Evolutionary conservation across 1,284 basidiomycete genomes (phyloP).

Genomic region (Papiliotrema laurentii): DNA sequence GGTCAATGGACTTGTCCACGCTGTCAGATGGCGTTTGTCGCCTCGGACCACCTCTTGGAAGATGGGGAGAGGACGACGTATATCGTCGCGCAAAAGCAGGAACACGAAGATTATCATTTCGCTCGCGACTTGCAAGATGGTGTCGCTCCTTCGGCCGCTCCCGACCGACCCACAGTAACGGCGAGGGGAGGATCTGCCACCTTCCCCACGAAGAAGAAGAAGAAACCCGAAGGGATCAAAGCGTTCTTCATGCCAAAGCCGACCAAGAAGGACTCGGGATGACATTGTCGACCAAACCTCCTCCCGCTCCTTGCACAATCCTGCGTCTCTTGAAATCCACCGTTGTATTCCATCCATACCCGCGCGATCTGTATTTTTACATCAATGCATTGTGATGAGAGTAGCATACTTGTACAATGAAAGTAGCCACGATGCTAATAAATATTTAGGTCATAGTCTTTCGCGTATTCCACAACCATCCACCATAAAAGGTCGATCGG

Average conservation of each 20-base stretch:
- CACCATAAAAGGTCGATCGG: too few relatives aligned
- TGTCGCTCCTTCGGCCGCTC: background rate
- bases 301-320: background rate
- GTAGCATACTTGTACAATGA: background rate
- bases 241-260: slow-evolving; percentile 59
- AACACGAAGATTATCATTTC: slow-evolving; percentile 83
- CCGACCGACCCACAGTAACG: background rate
- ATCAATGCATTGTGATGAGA: background rate
- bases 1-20: slow-evolving; percentile 35
- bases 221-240: slow-evolving; percentile 60
- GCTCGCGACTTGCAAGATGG: slow-evolving; percentile 64
- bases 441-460: too few relatives aligned
- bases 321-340: too few relatives aligned
- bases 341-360: too few relatives aligned
- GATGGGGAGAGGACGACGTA: slow-evolving; percentile 5
- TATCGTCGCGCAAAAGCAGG: slow-evolving; percentile 56
- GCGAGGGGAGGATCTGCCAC: slow-evolving; percentile 1
- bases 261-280: too few relatives aligned
- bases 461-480: too few relatives aligned
- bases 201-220: slow-evolving; percentile 30
- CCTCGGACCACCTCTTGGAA: slow-evolving; percentile 3
- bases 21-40: slow-evolving; percentile 16
- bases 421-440: too few relatives aligned
- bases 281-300: too few relatives aligned
- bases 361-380: background rate